Evolutionary conservation across 176 grass and related monocot species (phyloP), one percentile per base, ranked within the genome.

Genomic region (Phoenix dactylifera): DNA sequence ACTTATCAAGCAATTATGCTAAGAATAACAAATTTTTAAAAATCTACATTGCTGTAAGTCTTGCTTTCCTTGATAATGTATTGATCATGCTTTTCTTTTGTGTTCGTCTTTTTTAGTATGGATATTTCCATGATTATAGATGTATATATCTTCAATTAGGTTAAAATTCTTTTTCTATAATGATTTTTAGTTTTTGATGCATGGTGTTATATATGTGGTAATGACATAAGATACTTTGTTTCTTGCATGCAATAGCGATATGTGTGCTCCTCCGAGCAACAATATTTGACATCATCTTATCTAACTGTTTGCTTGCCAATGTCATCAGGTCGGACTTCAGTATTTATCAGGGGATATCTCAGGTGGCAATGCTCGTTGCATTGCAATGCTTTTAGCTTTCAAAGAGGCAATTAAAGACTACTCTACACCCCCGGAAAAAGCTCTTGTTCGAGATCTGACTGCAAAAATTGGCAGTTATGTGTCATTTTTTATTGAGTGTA

Each of bases 341-440:
- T 95, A 77, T 82, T 74, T 95, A 22, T 83, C 81, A 52, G 72
- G 82, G 14, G 54, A 77, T 20, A 77, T 95, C 65, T 82, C 75
- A 16, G 85, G 89, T 65, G 76, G 78, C 60, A 95, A 95, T 79
- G 81, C 60, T 60, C 72, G 78, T 64, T 89, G 89, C 53, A 80
- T 85, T 63, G 85, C 81, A 69, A 89, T 95, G 89, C 85, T 95
- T 79, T 76, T 88, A 64, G 85, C 89, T 61, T 95, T 85, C 39
- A 76, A 32, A 58, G 81, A 88, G 29, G 75, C 85, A 72, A 88
- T 95, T 62, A 69, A 75, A 18, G 85, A 95, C 68, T 95, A 89
- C 58, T 74, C 77, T 16, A 82, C 75, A 23, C 89, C 89, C 50
- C 61, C 78, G n/a, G 55, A 54, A 56, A 95, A 89, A 81, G 73